These are phyloP conservation scores for Gracilaria gracilis DNA, from an alignment of 23 red algal species.

Conservation along the genomic window DNA sequence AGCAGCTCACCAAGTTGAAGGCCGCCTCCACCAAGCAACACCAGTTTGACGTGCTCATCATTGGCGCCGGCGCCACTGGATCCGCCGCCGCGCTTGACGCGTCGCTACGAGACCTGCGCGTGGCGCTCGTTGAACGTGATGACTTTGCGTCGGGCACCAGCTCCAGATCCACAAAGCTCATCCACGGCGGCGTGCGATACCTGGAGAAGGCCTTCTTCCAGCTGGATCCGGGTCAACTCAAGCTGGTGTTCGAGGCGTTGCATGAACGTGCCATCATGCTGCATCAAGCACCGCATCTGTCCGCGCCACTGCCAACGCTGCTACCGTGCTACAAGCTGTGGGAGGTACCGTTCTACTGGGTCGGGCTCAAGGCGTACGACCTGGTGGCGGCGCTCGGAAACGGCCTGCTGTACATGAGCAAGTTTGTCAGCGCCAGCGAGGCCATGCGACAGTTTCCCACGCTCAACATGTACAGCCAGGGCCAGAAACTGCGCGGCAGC, in stretches of 20 bases:
- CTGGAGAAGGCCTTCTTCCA: constrained; percentile 96
- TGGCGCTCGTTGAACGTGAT: constrained; percentile 90
- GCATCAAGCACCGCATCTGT: constrained; percentile 89
- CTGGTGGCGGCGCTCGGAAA: constrained; percentile 76
- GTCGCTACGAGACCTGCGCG: constrained; percentile 86
- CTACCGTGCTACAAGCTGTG: constrained; percentile 96
- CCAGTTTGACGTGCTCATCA: constrained; percentile 87
- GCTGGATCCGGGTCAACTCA: constrained; percentile 91
- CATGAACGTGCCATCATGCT: constrained; percentile 94
- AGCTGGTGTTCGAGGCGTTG: constrained; percentile 90
- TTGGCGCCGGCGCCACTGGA: constrained; percentile 93
- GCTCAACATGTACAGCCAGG: constrained; percentile 61
- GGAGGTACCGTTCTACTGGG: constrained; percentile 98
- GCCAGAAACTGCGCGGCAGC: constrained; percentile 78
- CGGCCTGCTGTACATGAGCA: constrained; percentile 87
- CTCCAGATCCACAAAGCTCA: constrained; percentile 87
- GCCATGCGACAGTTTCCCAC: constrained; percentile 90
- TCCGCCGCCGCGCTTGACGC: constrained; percentile 89
- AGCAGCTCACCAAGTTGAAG: constrained; percentile 45
- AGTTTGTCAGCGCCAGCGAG: constrained; percentile 86
- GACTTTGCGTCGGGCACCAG: constrained; percentile 95
- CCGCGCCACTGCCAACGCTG: constrained; percentile 85
- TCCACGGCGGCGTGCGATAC: constrained; percentile 95
- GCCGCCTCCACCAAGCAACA: not conserved
- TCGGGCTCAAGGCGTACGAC: constrained; percentile 91